Percentiles rank a stretch among this genome's conserved stretches.
Evolutionary conservation across 768 basidiomycete species (phyloP).

Genomic region (Macrolepiota albuminosa): DNA sequence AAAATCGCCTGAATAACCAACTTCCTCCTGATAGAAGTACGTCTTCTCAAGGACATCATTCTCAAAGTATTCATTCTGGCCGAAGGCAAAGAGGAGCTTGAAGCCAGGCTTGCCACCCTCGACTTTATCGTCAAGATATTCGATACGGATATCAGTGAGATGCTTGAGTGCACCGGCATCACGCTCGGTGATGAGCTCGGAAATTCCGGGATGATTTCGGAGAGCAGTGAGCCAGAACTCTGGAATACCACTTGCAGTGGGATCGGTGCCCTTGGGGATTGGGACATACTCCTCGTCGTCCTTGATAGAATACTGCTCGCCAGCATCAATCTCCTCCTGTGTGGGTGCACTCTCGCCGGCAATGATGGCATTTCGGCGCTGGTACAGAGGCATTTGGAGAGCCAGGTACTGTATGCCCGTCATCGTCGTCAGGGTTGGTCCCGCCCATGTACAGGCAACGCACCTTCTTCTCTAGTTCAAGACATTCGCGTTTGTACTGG

Average conservation of each 20-base stretch:
- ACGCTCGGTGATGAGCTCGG: constrained; percentile 89
- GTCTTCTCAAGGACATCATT: constrained; percentile 86
- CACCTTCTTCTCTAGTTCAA: constrained; percentile 95
- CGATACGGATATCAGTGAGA: constrained; percentile 75
- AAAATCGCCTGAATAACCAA: constrained; percentile 95
- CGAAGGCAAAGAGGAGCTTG: constrained; percentile 83
- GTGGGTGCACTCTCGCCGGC: constrained; percentile 71
- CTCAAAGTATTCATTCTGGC: constrained; percentile 82
- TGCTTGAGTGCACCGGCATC: constrained; percentile 83
- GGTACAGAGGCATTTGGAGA: constrained; percentile 80
- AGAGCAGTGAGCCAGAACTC: constrained; percentile 99
- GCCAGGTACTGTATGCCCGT: constrained; percentile 53
- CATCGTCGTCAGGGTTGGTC: not conserved
- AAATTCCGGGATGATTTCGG: constrained; percentile 82
- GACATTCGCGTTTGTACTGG: constrained; percentile 91
- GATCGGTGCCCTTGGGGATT: constrained; percentile 48
- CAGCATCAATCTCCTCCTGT: constrained; percentile 76
- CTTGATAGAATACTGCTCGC: constrained; percentile 66
- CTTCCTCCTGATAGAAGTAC: constrained; percentile 88
- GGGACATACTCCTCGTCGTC: constrained; percentile 69
- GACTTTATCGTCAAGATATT: constrained; percentile 56
- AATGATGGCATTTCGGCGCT: constrained; percentile 82
- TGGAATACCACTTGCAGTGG: constrained; percentile 58
- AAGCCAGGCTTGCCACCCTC: constrained; percentile 79
- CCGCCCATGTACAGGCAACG: constrained; percentile 11